Evolutionary conservation across 176 grass and related monocot genomes (phyloP), one percentile per base, ranked within the genome.

Genomic region (Triticum urartu): DNA sequence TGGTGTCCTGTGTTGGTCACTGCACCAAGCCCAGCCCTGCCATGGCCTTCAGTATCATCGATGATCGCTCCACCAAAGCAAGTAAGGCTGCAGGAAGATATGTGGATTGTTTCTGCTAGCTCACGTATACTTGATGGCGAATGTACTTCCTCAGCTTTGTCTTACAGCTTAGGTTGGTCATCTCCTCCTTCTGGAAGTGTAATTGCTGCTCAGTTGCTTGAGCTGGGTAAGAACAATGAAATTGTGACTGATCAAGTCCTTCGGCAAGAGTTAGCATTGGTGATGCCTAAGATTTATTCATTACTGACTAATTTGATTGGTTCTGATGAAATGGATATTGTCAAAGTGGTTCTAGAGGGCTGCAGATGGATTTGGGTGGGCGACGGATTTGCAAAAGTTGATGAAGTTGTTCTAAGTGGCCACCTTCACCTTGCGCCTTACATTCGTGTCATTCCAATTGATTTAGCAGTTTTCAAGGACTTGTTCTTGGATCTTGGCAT

Each of bases 361-460:
- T 98, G 88, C 83, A 88, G 95, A 86, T 98, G 95, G 95, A 94
- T 98, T 88, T 98, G 95, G 95, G 95, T 98, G 62, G 95, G 95
- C 39, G 95, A 98, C 82, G 95, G 95, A 78, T 98, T 95, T 86
- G 93, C 93, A n/a, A 91, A 91, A 88, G 85, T 79, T 22, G 93
- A 95, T 63, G 95, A 98, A 89, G 95, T 98, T 88, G 93, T 98
- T 92, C 87, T 98, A 67, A 91, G 83, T 86, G 93, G 95, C 14
- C 93, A 98, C 79, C 93, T 98, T 87, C 95, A 98, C 83, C 86
- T 98, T 33, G 84, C 93, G 38, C 95, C 95, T 58, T 98, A 95
- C 78, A 98, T 98, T 76, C 93, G 93, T 76, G 93, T 98, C 78
- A 93, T 98, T 89, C 95, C 95, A 45, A 87, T 95, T 82, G 95